Evolutionary conservation across 148 eudicot species (phyloP).

Genomic region (Arctostaphylos glauca): DNA sequence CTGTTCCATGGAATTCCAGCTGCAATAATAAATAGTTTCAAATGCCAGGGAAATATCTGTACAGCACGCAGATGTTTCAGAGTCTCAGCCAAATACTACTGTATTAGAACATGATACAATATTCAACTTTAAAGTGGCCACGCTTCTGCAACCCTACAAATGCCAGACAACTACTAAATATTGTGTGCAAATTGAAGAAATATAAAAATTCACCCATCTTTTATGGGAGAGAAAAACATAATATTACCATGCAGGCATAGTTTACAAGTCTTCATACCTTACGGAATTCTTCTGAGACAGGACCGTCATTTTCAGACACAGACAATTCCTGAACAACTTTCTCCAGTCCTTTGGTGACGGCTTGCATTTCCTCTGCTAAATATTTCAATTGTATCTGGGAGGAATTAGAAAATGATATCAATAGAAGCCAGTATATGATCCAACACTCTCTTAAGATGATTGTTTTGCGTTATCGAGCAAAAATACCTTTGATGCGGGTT

Average conservation of each 20-base stretch:
- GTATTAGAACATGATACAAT: neutral
- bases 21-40: neutral
- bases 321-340: constrained; percentile 71
- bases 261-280: constrained; percentile 35
- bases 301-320: constrained; percentile 71
- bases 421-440: constrained; percentile 11
- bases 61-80: neutral
- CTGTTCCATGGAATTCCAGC: neutral
- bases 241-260: neutral
- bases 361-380: constrained; percentile 93
- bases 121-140: neutral
- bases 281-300: constrained; percentile 55
- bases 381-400: constrained; percentile 72
- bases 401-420: constrained; percentile 15
- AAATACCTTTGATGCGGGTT: constrained; percentile 77
- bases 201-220: neutral
- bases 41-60: neutral
- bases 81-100: neutral
- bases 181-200: neutral
- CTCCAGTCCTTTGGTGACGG: constrained; percentile 87
- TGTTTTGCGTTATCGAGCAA: constrained; percentile 11
- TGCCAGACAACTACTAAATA: neutral
- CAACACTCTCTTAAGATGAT: neutral
- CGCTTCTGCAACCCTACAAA: neutral
- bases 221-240: neutral